Evolutionary conservation across 352 stramenopile species (phyloP).

Genomic region (Phytophthora uliginosa): DNA sequence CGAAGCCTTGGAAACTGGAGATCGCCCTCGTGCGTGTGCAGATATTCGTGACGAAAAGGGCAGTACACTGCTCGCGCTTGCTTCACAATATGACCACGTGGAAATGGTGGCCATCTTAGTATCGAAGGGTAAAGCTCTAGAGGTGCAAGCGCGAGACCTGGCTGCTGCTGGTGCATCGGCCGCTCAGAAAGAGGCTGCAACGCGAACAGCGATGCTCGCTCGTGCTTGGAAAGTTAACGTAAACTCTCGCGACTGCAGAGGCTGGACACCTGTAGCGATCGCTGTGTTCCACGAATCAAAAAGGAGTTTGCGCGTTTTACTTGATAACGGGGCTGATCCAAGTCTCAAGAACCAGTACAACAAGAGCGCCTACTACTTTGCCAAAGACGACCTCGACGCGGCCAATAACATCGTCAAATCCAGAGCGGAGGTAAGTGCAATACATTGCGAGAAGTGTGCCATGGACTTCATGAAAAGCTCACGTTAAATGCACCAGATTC

Average conservation of each 20-base stretch:
- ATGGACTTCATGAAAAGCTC: background rate
- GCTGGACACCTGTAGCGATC: constrained; percentile 89
- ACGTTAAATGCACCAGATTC: constrained; percentile 47
- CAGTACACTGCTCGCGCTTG: constrained; percentile 79
- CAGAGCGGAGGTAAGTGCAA: constrained; percentile 59
- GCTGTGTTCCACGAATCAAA: constrained; percentile 92
- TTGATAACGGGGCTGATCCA: constrained; percentile 85
- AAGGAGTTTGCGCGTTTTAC: constrained; percentile 66
- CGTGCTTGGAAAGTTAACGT: constrained; percentile 75
- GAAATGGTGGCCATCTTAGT: constrained; percentile 70
- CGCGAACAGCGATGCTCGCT: constrained; percentile 45
- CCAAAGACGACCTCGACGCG: constrained; percentile 90
- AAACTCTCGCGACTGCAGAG: constrained; percentile 82
- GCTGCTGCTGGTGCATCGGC: constrained; percentile 27
- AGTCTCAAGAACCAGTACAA: constrained; percentile 93
- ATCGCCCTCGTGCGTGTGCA: constrained; percentile 69
- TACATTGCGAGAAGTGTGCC: background rate
- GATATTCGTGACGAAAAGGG: constrained; percentile 87
- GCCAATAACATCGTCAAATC: constrained; percentile 87
- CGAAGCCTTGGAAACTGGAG: constrained; percentile 67
- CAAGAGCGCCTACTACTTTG: constrained; percentile 91
- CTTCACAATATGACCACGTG: constrained; percentile 73
- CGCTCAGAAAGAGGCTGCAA: constrained; percentile 36
- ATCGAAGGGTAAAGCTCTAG: constrained; percentile 66
- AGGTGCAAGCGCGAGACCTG: constrained; percentile 35